Conservation (phyloP, 805 yeast genomes). For the Blastobotrys peoriensis region DNA sequence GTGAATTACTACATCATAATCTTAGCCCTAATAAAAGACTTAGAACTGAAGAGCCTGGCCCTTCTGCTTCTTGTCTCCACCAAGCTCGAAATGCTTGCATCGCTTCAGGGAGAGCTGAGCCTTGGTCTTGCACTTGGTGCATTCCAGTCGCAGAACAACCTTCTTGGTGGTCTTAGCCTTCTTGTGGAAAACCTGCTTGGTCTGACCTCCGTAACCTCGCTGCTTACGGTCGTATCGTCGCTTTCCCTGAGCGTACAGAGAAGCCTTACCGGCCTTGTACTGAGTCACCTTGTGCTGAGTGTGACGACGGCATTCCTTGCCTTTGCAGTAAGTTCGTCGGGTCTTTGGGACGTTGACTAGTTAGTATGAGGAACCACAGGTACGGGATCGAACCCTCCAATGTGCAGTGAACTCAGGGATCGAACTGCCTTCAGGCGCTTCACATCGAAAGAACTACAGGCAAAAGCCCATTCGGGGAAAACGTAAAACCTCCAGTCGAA, state of each 20-base stretch:
- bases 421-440: too few species aligned
- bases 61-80: constrained; percentile 99
- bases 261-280: constrained; percentile 99
- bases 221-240: constrained; percentile 99
- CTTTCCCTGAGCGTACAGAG: constrained; percentile 99
- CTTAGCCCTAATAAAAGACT: constrained; percentile 30
- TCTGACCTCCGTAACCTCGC: constrained; percentile 99
- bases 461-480: too few species aligned
- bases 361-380: constrained; percentile 3
- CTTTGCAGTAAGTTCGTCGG: constrained; percentile 99
- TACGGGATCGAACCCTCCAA: too few species aligned
- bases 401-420: too few species aligned
- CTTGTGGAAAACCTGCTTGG: constrained; percentile 99
- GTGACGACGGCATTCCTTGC: constrained; percentile 98
- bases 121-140: constrained; percentile 98
- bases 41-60: constrained; percentile 99
- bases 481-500: too few species aligned
- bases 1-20: too few species aligned
- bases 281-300: constrained; percentile 99
- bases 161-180: constrained; percentile 99
- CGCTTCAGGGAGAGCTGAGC: constrained; percentile 97
- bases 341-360: constrained; percentile 99
- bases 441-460: too few species aligned
- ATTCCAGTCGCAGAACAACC: constrained; percentile 98
- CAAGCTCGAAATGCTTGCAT: constrained; percentile 99